Evolutionary conservation across 495 filamentous ascomycete genomes (phyloP).

Genomic region (Penicillium simplicissimum): DNA sequence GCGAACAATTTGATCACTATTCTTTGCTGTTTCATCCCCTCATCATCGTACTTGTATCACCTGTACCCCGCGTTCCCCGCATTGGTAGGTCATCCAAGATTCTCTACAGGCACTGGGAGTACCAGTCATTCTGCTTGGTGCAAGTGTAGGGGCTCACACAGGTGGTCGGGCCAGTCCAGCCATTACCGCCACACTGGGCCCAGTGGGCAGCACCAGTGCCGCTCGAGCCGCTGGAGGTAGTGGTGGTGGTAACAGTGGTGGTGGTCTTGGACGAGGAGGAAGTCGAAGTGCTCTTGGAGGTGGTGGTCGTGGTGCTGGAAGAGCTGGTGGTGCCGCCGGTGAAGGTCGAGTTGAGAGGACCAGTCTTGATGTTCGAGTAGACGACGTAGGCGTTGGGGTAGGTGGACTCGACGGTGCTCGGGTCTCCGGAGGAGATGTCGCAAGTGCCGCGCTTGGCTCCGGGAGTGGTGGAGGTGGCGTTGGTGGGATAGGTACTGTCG

Average conservation of each 20-base stretch:
- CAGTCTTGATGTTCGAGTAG: constrained; percentile 71
- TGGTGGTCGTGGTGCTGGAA: constrained; percentile 13
- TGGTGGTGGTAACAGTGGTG: constrained; percentile 20
- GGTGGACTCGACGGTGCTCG: constrained; percentile 58
- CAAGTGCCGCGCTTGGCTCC: constrained; percentile 74
- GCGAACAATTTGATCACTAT: neutral
- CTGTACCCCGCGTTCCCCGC: neutral
- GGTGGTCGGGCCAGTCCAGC: constrained; percentile 50
- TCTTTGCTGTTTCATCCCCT: neutral
- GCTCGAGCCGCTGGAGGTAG: constrained; percentile 29
- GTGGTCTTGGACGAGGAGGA: constrained; percentile 16
- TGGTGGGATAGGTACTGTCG: constrained; percentile 70
- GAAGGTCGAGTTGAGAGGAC: constrained; percentile 66
- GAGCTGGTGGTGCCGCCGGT: constrained; percentile 6
- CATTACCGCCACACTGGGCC: constrained; percentile 51
- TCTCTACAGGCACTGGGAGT: constrained; percentile 47
- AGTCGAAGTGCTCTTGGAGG: constrained; percentile 4
- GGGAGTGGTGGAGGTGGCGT: constrained; percentile 52
- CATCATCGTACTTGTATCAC: neutral
- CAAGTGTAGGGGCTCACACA: constrained; percentile 46
- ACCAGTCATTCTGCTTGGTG: constrained; percentile 40
- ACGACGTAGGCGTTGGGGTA: constrained; percentile 57
- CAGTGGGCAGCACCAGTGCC: constrained; percentile 35
- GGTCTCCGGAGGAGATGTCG: constrained; percentile 59
- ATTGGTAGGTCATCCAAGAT: neutral